Evolutionary conservation across 164 flowering plant species (phyloP).

Genomic region (Buxus sempervirens): DNA sequence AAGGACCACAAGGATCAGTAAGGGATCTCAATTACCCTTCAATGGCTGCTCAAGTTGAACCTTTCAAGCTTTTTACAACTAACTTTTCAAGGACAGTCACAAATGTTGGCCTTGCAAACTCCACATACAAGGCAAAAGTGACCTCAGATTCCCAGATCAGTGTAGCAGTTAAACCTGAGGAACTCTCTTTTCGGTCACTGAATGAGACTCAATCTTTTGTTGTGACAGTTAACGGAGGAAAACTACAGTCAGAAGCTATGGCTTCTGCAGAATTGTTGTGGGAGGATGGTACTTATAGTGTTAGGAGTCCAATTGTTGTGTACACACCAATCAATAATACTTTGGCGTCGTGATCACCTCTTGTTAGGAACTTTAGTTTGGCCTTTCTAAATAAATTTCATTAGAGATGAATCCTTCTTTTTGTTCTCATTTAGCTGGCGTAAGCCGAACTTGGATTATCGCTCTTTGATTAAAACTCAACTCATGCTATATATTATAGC

Average conservation of each 20-base stretch:
- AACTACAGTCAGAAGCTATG: not conserved
- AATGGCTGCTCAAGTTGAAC: not conserved
- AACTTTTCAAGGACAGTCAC: conserved; percentile 21
- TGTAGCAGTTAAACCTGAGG: not conserved
- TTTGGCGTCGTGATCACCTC: too few species aligned
- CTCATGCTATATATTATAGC: too few species aligned
- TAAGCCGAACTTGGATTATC: too few species aligned
- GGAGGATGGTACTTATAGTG: conserved; percentile 1
- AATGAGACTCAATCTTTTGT: conserved; percentile 6
- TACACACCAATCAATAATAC: not conserved
- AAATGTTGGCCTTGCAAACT: conserved; percentile 24
- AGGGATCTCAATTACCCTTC: not conserved
- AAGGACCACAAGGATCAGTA: not conserved
- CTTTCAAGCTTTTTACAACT: not conserved
- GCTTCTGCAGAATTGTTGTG: not conserved
- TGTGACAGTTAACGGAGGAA: conserved; percentile 1
- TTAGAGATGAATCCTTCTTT: too few species aligned
- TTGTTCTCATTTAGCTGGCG: too few species aligned
- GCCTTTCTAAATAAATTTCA: too few species aligned
- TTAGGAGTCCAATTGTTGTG: conserved; percentile 7
- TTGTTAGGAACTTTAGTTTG: too few species aligned
- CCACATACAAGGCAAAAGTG: conserved; percentile 13
- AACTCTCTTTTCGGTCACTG: conserved; percentile 4
- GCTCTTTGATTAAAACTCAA: too few species aligned
- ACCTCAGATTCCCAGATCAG: not conserved